Conservation (phyloP, 371 early-diverging fungal genomes). For the Rhizomucor miehei region DNA sequence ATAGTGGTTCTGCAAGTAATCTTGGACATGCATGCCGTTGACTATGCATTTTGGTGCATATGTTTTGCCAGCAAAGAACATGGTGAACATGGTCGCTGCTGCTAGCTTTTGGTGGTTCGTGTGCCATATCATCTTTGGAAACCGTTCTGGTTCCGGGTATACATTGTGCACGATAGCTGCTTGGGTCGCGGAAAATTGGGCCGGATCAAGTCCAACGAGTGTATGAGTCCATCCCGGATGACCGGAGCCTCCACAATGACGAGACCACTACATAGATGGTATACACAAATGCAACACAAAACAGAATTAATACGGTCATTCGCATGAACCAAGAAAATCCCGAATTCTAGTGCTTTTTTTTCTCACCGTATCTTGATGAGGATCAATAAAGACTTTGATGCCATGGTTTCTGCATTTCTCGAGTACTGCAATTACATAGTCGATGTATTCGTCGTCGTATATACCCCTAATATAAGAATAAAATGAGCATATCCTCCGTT, state of each 20-base stretch:
- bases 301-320: neutral
- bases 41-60: conserved; percentile 71
- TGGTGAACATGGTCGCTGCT: conserved; percentile 80
- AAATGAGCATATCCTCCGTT: conserved; percentile 22
- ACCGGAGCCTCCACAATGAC: conserved; percentile 80
- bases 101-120: conserved; percentile 85
- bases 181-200: conserved; percentile 57
- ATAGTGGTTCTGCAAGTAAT: conserved; percentile 70
- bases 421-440: conserved; percentile 68
- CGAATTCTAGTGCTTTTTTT: neutral
- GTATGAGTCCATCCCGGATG: conserved; percentile 86
- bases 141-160: conserved; percentile 56
- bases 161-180: conserved; percentile 76
- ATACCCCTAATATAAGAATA: conserved; percentile 54
- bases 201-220: conserved; percentile 69
- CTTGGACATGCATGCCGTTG: conserved; percentile 55
- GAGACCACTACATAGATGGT: too few species aligned
- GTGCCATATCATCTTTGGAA: conserved; percentile 85
- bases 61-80: conserved; percentile 75
- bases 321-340: neutral
- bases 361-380: conserved; percentile 74
- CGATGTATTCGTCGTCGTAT: conserved; percentile 82
- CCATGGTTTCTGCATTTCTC: conserved; percentile 63
- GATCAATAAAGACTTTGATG: conserved; percentile 80
- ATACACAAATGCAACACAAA: conserved; percentile 3